Percentiles rank a stretch among this genome's conserved stretches.
Conservation (phyloP, 2,329 filamentous ascomycete species). For the Sclerotinia nivalis region DNA sequence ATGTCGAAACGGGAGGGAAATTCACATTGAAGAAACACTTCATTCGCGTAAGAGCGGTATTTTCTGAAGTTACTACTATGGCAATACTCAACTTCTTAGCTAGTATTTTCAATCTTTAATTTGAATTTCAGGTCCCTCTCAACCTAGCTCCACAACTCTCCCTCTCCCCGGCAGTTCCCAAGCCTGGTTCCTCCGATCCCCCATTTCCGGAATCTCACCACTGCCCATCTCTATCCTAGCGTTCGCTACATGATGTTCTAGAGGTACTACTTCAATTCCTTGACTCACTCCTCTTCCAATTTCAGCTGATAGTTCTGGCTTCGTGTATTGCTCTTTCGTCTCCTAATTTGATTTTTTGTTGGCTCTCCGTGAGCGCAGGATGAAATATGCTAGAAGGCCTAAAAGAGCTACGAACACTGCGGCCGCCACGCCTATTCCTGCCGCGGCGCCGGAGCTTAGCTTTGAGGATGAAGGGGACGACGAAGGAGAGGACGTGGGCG, state of each 20-base stretch:
- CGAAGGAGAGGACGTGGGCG: not conserved
- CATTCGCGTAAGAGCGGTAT: too few relatives aligned
- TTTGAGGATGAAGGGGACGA: not conserved
- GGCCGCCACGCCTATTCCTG: not conserved
- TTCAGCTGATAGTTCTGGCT: not conserved
- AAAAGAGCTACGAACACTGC: not conserved
- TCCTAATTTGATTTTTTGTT: not conserved
- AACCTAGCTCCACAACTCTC: not conserved
- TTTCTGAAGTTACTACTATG: too few relatives aligned
- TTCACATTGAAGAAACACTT: not conserved
- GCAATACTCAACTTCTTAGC: not conserved
- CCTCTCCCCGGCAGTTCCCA: constrained; percentile 4
- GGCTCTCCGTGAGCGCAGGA: not conserved
- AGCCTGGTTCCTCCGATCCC: not conserved
- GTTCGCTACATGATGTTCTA: not conserved
- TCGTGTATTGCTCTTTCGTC: not conserved
- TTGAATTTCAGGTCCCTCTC: not conserved
- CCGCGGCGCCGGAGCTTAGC: not conserved
- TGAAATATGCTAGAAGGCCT: not conserved
- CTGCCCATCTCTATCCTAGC: not conserved
- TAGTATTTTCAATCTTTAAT: not conserved
- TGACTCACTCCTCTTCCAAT: too few relatives aligned
- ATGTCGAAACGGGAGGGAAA: not conserved
- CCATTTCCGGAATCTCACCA: not conserved
- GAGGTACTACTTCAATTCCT: not conserved